Base-by-base conservation (phyloP, 106 monocot genomes). In the Alisma plantagoaquatica region DNA sequence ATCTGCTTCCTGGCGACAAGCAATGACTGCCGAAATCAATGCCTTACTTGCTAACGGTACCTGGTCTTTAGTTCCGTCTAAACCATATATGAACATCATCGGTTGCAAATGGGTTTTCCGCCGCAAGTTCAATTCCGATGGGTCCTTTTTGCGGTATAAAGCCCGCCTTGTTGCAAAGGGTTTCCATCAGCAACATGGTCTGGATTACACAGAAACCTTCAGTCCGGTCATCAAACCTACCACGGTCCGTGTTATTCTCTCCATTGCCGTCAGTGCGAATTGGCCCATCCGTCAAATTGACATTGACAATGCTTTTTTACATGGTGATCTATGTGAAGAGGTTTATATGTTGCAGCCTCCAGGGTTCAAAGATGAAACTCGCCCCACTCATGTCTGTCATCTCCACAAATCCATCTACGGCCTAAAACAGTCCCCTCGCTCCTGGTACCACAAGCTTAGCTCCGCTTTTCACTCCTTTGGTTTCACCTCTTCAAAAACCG, bases 31-130 rank as follows among this genome's bases (percentile, higher is more conserved):
- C 5, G 46, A 46, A 18, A n/a, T 0, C 46, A 10, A 52, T 52
- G 51, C 0, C 19, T 10, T 52, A 21, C 7, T 52, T 6, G 4
- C 23, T 11, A 52, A 1, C 23, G 16, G 16, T 21, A 52, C 51
- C 12, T 1, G 1, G 51, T 10, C 3, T 12, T 1, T 52, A 23
- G 51, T 52, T 23, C 51, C 51, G 2, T 23, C 5, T 7, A 0
- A n/a, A 7, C 10, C 3, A 6, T 4, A 21, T n/a, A n/a, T 21
- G 27, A n/a, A 52, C 27, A 26, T 52, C 16, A 26, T 52, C 11
- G 51, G 51, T 21, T 52, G 51, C 27, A 52, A 52, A 52, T 52
- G 51, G 51, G 24, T 52, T 9, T 52, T 27, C 24, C 23, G 16
- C 0, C 10, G 23, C 6, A 52, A 52, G 16, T 16, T 21, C 5